phyloP scores from a whole-genome alignment of 1,139 yeast species.

The Hyphopichia khmerensis region DNA sequence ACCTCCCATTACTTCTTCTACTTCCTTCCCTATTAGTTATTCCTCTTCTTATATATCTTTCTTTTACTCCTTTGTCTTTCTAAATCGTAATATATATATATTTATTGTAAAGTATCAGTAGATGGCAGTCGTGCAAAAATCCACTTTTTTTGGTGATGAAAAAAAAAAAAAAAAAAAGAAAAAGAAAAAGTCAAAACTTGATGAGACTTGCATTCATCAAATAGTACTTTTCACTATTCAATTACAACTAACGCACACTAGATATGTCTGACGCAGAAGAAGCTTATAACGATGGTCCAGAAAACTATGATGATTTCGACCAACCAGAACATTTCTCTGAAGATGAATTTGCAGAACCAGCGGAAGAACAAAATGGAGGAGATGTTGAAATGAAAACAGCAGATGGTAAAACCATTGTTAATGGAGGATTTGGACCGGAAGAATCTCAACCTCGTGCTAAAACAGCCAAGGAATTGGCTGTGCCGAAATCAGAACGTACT shows the following conservation, averaged over 20 bases:
- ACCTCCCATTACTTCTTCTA: background rate
- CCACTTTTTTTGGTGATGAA: background rate
- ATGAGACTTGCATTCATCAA: background rate
- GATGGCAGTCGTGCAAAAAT: background rate
- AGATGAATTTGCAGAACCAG: conserved; percentile 48
- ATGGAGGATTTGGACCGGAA: conserved; percentile 64
- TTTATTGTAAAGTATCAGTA: background rate
- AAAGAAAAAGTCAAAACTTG: background rate
- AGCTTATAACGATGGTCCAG: conserved; percentile 75
- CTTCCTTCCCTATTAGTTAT: background rate
- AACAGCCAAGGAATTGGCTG: conserved; percentile 79
- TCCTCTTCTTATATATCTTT: background rate
- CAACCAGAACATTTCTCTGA: conserved; percentile 77
- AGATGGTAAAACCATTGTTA: conserved; percentile 72
- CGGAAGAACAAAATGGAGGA: conserved; percentile 25
- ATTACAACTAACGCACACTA: too few relatives aligned
- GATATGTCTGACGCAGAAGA: conserved; percentile 52
- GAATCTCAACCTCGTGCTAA: conserved; percentile 56
- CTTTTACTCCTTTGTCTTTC: background rate
- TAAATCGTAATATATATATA: background rate
- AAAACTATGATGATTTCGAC: conserved; percentile 78
- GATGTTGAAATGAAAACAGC: conserved; percentile 59
- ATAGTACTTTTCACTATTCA: too few relatives aligned
- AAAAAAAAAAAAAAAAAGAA: background rate
- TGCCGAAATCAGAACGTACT: conserved; percentile 81